phyloP scores from a whole-genome alignment of 768 basidiomycete species.

The Rhizopogon salebrosus region DNA sequence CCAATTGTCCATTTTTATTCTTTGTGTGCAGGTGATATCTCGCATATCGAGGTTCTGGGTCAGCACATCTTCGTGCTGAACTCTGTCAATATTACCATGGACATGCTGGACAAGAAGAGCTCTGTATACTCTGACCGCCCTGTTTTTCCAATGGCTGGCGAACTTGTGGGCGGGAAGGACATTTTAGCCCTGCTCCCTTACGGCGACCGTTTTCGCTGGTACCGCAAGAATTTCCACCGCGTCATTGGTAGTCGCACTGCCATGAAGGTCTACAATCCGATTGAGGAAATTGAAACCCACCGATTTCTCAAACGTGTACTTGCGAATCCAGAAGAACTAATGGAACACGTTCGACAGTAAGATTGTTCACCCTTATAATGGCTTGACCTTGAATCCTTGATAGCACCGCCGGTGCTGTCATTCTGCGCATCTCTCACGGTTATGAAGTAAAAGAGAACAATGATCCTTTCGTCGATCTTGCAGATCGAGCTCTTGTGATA shows the following conservation, averaged over 20 bases:
- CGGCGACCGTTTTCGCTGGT: slow-evolving; percentile 35
- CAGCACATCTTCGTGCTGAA: slow-evolving; percentile 55
- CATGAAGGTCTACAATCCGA: slow-evolving; percentile 29
- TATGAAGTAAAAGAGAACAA: slow-evolving; percentile 46
- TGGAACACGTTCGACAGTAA: slow-evolving; percentile 35
- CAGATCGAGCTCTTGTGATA: slow-evolving; percentile 46
- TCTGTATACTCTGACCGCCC: slow-evolving; percentile 64
- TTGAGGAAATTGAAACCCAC: slow-evolving; percentile 37
- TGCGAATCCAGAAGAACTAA: slow-evolving; percentile 30
- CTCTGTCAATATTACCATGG: slow-evolving; percentile 41
- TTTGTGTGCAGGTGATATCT: too few relatives aligned
- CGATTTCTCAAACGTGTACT: slow-evolving; percentile 37
- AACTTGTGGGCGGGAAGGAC: slow-evolving; percentile 27
- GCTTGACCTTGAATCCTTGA: not conserved
- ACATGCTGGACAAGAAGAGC: slow-evolving; percentile 64
- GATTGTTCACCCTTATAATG: not conserved
- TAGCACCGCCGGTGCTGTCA: slow-evolving; percentile 48
- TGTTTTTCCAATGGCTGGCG: slow-evolving; percentile 34
- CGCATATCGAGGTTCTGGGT: slow-evolving; percentile 55
- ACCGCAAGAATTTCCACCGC: slow-evolving; percentile 35
- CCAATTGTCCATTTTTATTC: too few relatives aligned
- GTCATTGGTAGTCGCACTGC: slow-evolving; percentile 36
- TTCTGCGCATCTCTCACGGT: slow-evolving; percentile 50
- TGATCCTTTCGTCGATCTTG: slow-evolving; percentile 47
- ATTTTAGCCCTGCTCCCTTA: slow-evolving; percentile 33